phyloP scores from a whole-genome alignment of 352 stramenopile species.

The Pythium periplocum region DNA sequence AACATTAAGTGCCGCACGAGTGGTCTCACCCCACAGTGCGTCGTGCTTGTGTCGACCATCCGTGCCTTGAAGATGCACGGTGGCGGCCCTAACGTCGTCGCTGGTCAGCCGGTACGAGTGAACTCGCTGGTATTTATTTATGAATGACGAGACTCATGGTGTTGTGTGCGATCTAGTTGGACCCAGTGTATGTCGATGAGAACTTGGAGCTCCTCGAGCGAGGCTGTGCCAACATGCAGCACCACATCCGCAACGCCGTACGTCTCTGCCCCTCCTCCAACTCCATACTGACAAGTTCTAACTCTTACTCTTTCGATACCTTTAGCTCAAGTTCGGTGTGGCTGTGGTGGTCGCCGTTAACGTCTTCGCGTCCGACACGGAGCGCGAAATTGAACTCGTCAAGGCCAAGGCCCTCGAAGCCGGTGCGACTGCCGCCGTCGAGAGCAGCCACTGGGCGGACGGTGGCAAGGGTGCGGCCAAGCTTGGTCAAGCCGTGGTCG shows the following conservation, averaged over 20 bases:
- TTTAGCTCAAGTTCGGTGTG: conserved; percentile 88
- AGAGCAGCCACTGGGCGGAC: conserved; percentile 86
- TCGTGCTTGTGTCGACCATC: conserved; percentile 97
- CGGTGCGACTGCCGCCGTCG: conserved; percentile 93
- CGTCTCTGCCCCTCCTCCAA: conserved; percentile 19
- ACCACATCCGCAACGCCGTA: conserved; percentile 96
- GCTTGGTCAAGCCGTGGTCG: conserved; percentile 90
- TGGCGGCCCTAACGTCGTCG: conserved; percentile 93
- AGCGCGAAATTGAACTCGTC: conserved; percentile 92
- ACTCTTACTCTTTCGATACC: neutral
- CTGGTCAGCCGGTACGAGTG: conserved; percentile 85
- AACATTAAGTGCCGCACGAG: conserved; percentile 98
- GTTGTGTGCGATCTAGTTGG: conserved; percentile 24
- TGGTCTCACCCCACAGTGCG: conserved; percentile 94
- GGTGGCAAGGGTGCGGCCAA: conserved; percentile 87
- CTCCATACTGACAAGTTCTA: neutral
- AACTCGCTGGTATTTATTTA: neutral
- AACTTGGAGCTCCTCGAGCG: conserved; percentile 92
- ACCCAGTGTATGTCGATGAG: conserved; percentile 92
- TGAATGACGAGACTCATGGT: neutral
- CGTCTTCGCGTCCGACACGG: conserved; percentile 63
- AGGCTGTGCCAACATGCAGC: conserved; percentile 91
- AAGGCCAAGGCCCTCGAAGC: conserved; percentile 87
- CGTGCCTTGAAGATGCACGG: conserved; percentile 99
- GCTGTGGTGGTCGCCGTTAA: conserved; percentile 95